Conservation (phyloP, 2,329 filamentous ascomycete genomes). For the Hirsutella thompsonii region DNA sequence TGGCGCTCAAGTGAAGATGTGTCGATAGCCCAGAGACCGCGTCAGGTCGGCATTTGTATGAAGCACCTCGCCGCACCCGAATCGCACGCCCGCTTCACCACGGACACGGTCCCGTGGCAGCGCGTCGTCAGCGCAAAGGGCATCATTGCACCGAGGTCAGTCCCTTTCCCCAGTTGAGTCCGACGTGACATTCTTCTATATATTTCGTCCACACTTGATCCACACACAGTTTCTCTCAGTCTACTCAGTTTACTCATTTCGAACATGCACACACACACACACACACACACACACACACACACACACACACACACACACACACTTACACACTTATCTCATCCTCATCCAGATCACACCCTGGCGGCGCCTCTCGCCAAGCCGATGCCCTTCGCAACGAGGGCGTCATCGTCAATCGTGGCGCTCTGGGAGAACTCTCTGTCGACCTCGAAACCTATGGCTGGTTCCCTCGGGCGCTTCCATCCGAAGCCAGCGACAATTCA, state of each 20-base stretch:
- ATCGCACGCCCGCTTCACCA: constrained; percentile 46
- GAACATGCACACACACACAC: too few relatives aligned
- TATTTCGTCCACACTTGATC: too few relatives aligned
- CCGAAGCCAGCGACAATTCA: constrained; percentile 13
- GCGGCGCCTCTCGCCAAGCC: constrained; percentile 36
- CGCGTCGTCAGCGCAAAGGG: constrained; percentile 82
- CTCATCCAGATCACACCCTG: constrained; percentile 50
- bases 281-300: too few relatives aligned
- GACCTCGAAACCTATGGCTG: constrained; percentile 40
- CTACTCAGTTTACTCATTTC: too few relatives aligned
- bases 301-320: too few relatives aligned
- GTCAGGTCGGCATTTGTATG: constrained; percentile 82
- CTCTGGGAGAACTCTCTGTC: constrained; percentile 38
- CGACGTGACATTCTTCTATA: too few relatives aligned
- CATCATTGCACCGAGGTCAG: too few relatives aligned
- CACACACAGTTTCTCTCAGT: too few relatives aligned
- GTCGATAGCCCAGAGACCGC: constrained; percentile 49
- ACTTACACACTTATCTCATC: too few relatives aligned
- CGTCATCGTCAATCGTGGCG: constrained; percentile 32
- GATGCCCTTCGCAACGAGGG: constrained; percentile 36
- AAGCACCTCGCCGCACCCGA: constrained; percentile 68
- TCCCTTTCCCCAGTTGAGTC: too few relatives aligned
- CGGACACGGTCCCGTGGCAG: constrained; percentile 83
- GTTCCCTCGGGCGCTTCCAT: constrained; percentile 39
- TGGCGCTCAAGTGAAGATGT: not conserved